Percentiles rank a stretch among this genome's conserved stretches.
These are phyloP conservation scores for Plasmodium adleri DNA, from an alignment of 169 alveolate species.

Conservation along the genomic window DNA sequence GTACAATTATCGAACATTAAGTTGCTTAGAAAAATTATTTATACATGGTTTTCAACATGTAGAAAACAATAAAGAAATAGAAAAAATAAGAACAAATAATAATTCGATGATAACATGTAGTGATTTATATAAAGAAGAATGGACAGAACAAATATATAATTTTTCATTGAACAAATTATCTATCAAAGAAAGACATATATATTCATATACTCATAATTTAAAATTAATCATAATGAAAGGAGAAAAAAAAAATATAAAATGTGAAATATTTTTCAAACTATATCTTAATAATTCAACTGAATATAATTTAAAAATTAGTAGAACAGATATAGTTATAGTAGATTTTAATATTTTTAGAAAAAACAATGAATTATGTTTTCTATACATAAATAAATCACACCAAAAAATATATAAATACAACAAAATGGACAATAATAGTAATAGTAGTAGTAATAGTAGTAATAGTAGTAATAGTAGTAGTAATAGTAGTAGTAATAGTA, in stretches of 20 bases:
- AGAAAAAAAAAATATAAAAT: conserved; percentile 10
- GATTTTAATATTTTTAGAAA: conserved; percentile 63
- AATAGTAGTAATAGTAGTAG: neutral
- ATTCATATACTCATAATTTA: conserved; percentile 60
- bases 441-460: neutral
- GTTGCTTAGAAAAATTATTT: conserved; percentile 74
- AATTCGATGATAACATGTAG: conserved; percentile 44
- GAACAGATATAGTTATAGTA: conserved; percentile 21
- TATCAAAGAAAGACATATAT: conserved; percentile 1
- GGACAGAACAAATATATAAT: conserved; percentile 23
- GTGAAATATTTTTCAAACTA: conserved; percentile 34
- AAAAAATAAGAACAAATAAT: too few species aligned
- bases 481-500: too few species aligned
- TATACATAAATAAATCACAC: neutral
- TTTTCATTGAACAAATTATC: conserved; percentile 24
- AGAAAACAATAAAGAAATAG: conserved; percentile 1
- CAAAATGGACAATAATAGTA: too few species aligned
- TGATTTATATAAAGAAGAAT: conserved; percentile 29
- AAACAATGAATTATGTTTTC: conserved; percentile 66
- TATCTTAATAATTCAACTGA: neutral
- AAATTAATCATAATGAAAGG: neutral
- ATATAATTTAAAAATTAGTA: neutral
- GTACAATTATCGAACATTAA: conserved; percentile 50
- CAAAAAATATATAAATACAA: neutral
- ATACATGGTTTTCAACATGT: conserved; percentile 26